phyloP scores from a whole-genome alignment of 805 yeast genomes.

The Monosporozyma solicola region DNA sequence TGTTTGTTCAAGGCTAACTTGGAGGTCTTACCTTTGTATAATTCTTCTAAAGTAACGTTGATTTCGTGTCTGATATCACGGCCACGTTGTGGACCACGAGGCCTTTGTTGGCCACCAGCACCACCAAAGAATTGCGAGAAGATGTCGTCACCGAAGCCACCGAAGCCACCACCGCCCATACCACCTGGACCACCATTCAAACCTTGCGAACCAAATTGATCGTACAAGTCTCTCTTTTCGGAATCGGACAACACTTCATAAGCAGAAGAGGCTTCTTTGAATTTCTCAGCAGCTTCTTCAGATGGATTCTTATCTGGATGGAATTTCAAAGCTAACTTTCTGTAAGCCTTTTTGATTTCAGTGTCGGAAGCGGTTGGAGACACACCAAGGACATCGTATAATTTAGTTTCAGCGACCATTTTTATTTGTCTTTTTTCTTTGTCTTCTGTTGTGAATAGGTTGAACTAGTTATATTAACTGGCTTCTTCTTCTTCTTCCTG shows the following conservation, averaged over 20 bases:
- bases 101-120: slow-evolving; percentile 49
- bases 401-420: slow-evolving; percentile 77
- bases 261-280: slow-evolving; percentile 83
- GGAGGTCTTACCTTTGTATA: slow-evolving; percentile 88
- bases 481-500: neutral
- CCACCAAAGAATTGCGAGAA: slow-evolving; percentile 79
- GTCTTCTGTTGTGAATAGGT: neutral
- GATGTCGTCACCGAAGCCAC: slow-evolving; percentile 32
- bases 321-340: slow-evolving; percentile 69
- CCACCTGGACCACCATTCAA: slow-evolving; percentile 69
- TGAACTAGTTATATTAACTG: neutral
- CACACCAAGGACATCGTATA: slow-evolving; percentile 67
- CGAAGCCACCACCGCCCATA: slow-evolving; percentile 58
- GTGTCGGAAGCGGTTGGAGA: slow-evolving; percentile 56
- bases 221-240: slow-evolving; percentile 83
- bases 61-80: slow-evolving; percentile 87
- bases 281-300: slow-evolving; percentile 91
- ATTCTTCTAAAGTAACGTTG: slow-evolving; percentile 79
- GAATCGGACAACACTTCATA: slow-evolving; percentile 82
- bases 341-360: slow-evolving; percentile 74
- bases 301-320: slow-evolving; percentile 75
- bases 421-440: slow-evolving; percentile 22
- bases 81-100: slow-evolving; percentile 80
- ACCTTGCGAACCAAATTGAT: slow-evolving; percentile 90
- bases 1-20: slow-evolving; percentile 93